Conservation (phyloP, 306 rosid genomes). For the Amphicarpaea edgeworthii region DNA sequence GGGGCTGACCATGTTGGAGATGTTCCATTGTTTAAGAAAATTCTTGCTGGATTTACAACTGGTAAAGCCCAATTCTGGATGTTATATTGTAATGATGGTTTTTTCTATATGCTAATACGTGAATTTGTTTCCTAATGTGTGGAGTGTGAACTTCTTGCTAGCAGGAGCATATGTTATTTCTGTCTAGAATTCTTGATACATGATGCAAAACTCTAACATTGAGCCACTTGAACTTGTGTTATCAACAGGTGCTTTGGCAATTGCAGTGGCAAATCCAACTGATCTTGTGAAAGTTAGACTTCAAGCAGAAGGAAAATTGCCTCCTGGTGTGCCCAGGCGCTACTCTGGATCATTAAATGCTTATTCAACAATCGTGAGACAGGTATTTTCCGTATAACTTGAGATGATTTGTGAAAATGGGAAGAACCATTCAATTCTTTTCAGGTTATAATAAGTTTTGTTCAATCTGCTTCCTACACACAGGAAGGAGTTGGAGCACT, state of each 20-base stretch:
- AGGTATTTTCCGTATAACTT: conserved; percentile 61
- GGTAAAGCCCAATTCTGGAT: conserved; percentile 59
- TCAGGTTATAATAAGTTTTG: conserved; percentile 23
- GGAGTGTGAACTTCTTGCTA: conserved; percentile 20
- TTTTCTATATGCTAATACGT: not conserved
- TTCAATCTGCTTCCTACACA: conserved; percentile 25
- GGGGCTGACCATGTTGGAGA: conserved; percentile 89
- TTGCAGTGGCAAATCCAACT: conserved; percentile 90
- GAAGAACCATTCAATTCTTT: conserved; percentile 1
- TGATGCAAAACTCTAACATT: conserved; percentile 6
- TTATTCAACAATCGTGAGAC: conserved; percentile 86
- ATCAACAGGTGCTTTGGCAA: conserved; percentile 81
- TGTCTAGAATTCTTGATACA: conserved; percentile 9
- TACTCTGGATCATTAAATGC: conserved; percentile 94
- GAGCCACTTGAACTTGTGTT: conserved; percentile 12
- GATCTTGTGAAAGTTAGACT: conserved; percentile 98
- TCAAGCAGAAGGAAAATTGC: conserved; percentile 93
- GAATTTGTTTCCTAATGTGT: conserved; percentile 13
- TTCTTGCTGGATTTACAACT: conserved; percentile 91
- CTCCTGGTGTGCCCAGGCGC: conserved; percentile 90
- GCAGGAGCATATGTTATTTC: conserved; percentile 31
- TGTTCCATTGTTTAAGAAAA: conserved; percentile 88
- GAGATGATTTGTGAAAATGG: conserved; percentile 11
- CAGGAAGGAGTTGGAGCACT: conserved; percentile 94
- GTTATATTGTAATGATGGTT: not conserved